Percentiles rank a stretch among this genome's conserved stretches.
These are phyloP conservation scores for Plectosphaerella sp. DNA, from an alignment of 2,329 filamentous ascomycete genomes.

Conservation along the genomic window DNA sequence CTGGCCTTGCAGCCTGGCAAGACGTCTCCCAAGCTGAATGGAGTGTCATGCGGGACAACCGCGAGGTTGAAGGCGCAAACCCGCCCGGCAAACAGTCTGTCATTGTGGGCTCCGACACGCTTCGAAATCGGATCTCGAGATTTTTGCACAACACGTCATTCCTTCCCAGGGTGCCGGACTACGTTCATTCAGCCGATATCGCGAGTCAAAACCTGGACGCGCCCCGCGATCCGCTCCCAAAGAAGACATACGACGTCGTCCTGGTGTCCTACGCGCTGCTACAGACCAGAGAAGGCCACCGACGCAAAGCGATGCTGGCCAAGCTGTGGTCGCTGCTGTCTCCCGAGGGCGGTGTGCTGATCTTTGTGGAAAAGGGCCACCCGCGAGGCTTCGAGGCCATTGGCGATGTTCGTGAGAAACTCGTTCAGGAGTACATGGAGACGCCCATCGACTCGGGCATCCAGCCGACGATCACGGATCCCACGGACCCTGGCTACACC, in stretches of 20 bases:
- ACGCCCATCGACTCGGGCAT: slow-evolving; percentile 43
- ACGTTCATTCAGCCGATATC: slow-evolving; percentile 61
- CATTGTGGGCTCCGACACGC: slow-evolving; percentile 67
- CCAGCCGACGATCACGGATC: slow-evolving; percentile 26
- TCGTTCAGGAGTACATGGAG: slow-evolving; percentile 72
- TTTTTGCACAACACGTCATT: slow-evolving; percentile 89
- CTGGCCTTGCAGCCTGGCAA: slow-evolving; percentile 69
- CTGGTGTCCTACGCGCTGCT: slow-evolving; percentile 84
- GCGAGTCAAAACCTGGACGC: slow-evolving; percentile 56
- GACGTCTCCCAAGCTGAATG: slow-evolving; percentile 79
- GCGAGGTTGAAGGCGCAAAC: slow-evolving; percentile 24
- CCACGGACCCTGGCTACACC: slow-evolving; percentile 31
- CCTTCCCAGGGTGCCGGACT: slow-evolving; percentile 85
- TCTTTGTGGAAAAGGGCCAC: slow-evolving; percentile 87
- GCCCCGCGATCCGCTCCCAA: slow-evolving; percentile 45
- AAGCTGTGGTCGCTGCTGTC: slow-evolving; percentile 87
- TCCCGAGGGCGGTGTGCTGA: slow-evolving; percentile 77
- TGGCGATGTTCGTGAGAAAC: slow-evolving; percentile 73
- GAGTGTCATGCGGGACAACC: slow-evolving; percentile 58
- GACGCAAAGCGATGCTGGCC: slow-evolving; percentile 74
- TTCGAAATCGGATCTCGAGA: slow-evolving; percentile 70
- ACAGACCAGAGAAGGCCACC: slow-evolving; percentile 67
- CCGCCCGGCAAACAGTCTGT: slow-evolving; percentile 75
- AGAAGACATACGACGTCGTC: slow-evolving; percentile 85
- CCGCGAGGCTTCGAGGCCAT: slow-evolving; percentile 90